These are phyloP conservation scores for Turnera subulata DNA, from an alignment of 345 rosid species.

Conservation along the genomic window DNA sequence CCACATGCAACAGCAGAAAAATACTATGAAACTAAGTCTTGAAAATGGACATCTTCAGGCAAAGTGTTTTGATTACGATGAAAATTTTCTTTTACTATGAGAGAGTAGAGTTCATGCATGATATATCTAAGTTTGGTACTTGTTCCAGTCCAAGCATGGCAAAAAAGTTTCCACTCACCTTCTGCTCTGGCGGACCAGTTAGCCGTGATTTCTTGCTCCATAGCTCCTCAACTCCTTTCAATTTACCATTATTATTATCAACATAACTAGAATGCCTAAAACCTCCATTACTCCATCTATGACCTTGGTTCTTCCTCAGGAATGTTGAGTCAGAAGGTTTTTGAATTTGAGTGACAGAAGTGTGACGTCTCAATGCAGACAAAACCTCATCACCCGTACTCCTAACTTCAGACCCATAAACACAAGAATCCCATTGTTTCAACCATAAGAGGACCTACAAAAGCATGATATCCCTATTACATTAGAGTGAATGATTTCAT, in stretches of 20 bases:
- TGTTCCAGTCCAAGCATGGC: too few species aligned
- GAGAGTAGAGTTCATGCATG: too few species aligned
- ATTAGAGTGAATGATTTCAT: not conserved
- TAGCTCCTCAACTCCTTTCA: conserved; percentile 36
- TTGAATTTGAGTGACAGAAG: conserved; percentile 53
- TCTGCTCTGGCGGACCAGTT: conserved; percentile 75
- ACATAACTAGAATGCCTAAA: conserved; percentile 31
- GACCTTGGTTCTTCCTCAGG: conserved; percentile 43
- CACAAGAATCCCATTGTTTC: conserved; percentile 98
- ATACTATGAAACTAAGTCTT: too few species aligned
- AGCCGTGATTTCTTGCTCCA: conserved; percentile 52
- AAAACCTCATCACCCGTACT: conserved; percentile 84
- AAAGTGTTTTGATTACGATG: too few species aligned
- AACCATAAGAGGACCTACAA: conserved; percentile 88
- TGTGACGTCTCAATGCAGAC: conserved; percentile 81
- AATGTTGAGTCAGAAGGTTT: conserved; percentile 42
- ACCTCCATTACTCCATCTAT: conserved; percentile 45
- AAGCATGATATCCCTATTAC: not conserved
- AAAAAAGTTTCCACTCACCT: conserved; percentile 37
- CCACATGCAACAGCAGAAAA: too few species aligned
- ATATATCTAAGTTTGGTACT: too few species aligned
- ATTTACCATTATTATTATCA: conserved; percentile 31
- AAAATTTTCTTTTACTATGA: too few species aligned
- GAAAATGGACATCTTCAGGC: too few species aligned
- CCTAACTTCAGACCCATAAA: conserved; percentile 93